Evolutionary conservation across 2,329 filamentous ascomycete genomes (phyloP), one percentile per base, ranked within the genome.

Genomic region (Botrytis porri): DNA sequence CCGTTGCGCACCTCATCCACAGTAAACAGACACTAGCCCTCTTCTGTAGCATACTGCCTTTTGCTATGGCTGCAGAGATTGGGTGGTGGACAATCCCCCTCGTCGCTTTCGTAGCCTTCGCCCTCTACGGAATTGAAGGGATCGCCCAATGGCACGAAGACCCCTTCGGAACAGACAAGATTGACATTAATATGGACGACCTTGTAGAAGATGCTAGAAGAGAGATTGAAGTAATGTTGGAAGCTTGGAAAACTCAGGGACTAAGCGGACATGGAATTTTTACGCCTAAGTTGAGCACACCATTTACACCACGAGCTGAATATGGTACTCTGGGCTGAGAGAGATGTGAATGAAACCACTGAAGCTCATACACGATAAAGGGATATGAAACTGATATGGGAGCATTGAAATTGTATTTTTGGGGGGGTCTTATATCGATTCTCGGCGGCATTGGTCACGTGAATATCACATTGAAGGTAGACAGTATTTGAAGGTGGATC

Each of bases 181-280:
- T 90, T 73, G 89, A 91, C 78, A 91, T 91, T 81, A 90, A 90
- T 78, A 89, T 91, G 85, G 89, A 91, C 79, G 88, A 87, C 5
- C 87, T 91, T 67, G 86, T 88, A 4, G 88, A 89, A 75, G 89
- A 91, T 78, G 83, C 88, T 61, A 82, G 87, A 74, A 83, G 83
- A 57, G 89, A 91, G 80, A 84, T 88, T 29, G 84, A 85, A 75
- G 88, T 88, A 10, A 80, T 90, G 77, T 77, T 90, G 37, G 84
- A 85, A 22, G 88, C 89, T 79, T 91, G 89, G 89, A 78, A 80
- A 73, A 80, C 75, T 12, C 78, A 80, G 71, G 79, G 78, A 45
- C 43, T 70, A n/a, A 51, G 48, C 35, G 71, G 71, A 22, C 62
- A 70, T 22, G 71, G 71, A 35, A 32, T 73, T 32, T 73, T 73